Conservation (phyloP, 2,329 filamentous ascomycete genomes). For the Teratosphaeriaceae sp. region DNA sequence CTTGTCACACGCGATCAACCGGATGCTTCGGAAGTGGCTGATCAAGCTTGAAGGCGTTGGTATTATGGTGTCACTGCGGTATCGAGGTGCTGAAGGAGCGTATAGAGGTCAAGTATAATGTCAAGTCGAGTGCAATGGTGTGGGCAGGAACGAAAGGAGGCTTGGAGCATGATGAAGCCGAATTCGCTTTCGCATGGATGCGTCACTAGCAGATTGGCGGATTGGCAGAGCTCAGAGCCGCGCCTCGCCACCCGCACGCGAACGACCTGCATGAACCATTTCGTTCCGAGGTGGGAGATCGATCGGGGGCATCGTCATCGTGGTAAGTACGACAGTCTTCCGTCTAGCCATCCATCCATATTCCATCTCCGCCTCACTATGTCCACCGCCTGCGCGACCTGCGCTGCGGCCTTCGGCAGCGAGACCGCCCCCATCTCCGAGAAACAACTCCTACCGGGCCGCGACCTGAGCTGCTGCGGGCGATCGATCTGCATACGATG, state of each 20-base stretch:
- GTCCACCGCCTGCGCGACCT: slow-evolving; percentile 26
- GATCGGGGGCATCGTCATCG: no score
- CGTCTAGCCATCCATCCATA: neutral
- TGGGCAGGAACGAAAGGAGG: neutral
- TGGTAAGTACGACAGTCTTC: neutral
- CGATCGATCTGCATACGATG: slow-evolving; percentile 67
- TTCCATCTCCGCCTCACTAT: slow-evolving; percentile 9
- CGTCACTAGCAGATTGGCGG: no score
- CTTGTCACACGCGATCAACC: neutral
- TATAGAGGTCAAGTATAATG: slow-evolving; percentile 7
- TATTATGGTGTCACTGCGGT: neutral
- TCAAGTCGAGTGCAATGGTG: neutral
- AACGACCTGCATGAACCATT: no score
- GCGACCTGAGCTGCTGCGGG: slow-evolving; percentile 61
- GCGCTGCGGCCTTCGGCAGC: slow-evolving; percentile 22
- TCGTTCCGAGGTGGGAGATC: no score
- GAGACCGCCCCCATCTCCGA: slow-evolving; percentile 35
- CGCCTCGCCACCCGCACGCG: no score
- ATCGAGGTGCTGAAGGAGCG: slow-evolving; percentile 11
- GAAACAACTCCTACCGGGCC: slow-evolving; percentile 54
- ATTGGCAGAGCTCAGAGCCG: no score
- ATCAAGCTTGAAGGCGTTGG: neutral
- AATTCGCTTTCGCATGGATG: neutral
- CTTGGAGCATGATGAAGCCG: neutral
- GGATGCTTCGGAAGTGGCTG: neutral